These are phyloP conservation scores for Picochlorum costavermella DNA, from an alignment of 139 green algal species.

Conservation along the genomic window DNA sequence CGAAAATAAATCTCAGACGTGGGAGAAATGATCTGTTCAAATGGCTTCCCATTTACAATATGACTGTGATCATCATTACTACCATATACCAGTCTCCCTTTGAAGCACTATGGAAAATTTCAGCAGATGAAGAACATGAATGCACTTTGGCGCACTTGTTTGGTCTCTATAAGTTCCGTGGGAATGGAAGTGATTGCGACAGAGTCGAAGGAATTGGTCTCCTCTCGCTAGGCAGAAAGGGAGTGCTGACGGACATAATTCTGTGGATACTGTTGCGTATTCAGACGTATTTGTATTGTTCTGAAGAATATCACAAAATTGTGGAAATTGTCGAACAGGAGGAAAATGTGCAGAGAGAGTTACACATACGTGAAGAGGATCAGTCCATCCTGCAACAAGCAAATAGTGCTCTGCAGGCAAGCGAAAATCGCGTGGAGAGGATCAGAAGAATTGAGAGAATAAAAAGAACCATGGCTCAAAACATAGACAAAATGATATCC, in stretches of 20 bases:
- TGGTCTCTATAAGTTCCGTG: constrained; percentile 53
- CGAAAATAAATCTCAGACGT: constrained; percentile 30
- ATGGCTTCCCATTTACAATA: constrained; percentile 68
- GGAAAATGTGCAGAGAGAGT: constrained; percentile 17
- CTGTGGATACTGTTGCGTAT: constrained; percentile 57
- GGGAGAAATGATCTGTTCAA: constrained; percentile 37
- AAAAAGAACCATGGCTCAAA: constrained; percentile 26
- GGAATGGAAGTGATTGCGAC: background rate
- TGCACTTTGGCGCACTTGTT: constrained; percentile 50
- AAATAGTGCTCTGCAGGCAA: constrained; percentile 28
- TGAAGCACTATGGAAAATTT: background rate
- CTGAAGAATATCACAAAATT: constrained; percentile 15
- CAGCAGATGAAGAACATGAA: background rate
- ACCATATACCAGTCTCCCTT: constrained; percentile 52
- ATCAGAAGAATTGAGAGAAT: constrained; percentile 39
- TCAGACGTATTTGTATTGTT: constrained; percentile 39
- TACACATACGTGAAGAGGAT: background rate
- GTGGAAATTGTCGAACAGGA: constrained; percentile 23
- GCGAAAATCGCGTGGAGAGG: constrained; percentile 18
- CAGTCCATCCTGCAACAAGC: constrained; percentile 20
- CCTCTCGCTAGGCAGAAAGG: constrained; percentile 9
- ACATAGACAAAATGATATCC: background rate
- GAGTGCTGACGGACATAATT: constrained; percentile 45
- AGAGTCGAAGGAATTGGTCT: too few species aligned
- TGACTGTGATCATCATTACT: constrained; percentile 50